phyloP scores from a whole-genome alignment of 805 yeast species.

The Ogataea salicorniae region DNA sequence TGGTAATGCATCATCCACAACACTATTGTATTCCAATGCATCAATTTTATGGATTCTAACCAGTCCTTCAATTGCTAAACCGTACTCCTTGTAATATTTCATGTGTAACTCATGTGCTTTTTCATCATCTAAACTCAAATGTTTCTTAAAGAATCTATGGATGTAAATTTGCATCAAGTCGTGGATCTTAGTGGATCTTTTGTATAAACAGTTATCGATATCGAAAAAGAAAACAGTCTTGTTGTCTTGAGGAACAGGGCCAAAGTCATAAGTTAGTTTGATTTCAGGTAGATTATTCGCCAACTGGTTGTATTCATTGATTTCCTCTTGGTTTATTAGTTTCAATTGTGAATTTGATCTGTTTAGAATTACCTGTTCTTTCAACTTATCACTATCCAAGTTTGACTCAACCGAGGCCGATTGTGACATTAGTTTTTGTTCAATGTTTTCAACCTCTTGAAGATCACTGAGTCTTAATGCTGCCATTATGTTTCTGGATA shows the following conservation, averaged over 20 bases:
- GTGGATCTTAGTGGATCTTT: conserved; percentile 67
- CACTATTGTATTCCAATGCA: conserved; percentile 80
- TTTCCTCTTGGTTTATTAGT: no score
- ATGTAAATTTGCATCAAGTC: conserved; percentile 85
- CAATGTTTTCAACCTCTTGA: no score
- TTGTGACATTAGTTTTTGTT: no score
- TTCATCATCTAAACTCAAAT: conserved; percentile 56
- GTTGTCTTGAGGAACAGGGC: conserved; percentile 23
- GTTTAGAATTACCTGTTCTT: no score
- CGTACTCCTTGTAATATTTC: conserved; percentile 79
- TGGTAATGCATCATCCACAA: conserved; percentile 91
- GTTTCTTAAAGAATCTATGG: conserved; percentile 69
- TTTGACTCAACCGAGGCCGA: no score
- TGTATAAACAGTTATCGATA: conserved; percentile 88
- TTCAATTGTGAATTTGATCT: no score
- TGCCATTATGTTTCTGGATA: no score
- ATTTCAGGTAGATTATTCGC: conserved; percentile 24
- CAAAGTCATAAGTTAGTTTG: conserved; percentile 24
- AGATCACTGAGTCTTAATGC: no score
- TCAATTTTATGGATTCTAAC: conserved; percentile 66
- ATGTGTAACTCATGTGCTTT: conserved; percentile 70
- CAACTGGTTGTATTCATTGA: conserved; percentile 8
- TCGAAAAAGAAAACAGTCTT: conserved; percentile 68
- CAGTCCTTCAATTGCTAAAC: conserved; percentile 89
- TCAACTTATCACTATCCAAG: no score